Evolutionary conservation across 306 rosid species (phyloP).

Genomic region (Ochetophila trinervis): DNA sequence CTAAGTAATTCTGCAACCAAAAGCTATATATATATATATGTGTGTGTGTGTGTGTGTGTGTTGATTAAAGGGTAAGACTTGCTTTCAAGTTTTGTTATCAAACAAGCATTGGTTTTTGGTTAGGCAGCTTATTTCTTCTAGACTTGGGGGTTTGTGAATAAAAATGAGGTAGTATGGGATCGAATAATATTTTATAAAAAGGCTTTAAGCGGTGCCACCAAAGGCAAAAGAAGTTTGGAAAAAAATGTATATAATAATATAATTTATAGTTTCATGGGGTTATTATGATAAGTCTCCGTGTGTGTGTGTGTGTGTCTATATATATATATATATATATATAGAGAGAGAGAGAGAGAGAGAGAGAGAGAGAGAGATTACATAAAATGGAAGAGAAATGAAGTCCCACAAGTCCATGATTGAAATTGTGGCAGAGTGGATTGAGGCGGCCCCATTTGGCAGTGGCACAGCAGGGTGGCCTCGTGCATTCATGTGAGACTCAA

Average conservation of each 20-base stretch:
- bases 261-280: not conserved
- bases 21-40: not conserved
- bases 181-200: not conserved
- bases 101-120: not conserved
- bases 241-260: not conserved
- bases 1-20: too few relatives aligned
- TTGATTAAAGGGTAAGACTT: not conserved
- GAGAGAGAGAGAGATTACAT: not conserved
- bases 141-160: not conserved
- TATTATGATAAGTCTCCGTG: slow-evolving; percentile 15
- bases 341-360: not conserved
- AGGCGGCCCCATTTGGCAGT: slow-evolving; percentile 30
- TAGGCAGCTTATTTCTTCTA: not conserved
- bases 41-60: too few relatives aligned
- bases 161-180: not conserved
- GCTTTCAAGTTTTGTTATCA: not conserved
- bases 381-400: slow-evolving; percentile 7
- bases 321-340: not conserved
- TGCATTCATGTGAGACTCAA: slow-evolving; percentile 79
- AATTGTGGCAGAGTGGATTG: slow-evolving; percentile 18
- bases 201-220: too few relatives aligned
- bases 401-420: slow-evolving; percentile 44
- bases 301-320: too few relatives aligned
- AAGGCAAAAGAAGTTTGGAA: not conserved
- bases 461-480: slow-evolving; percentile 60